A percentile compares a stretch with the other conserved stretches of the same genome.
Evolutionary conservation across 768 basidiomycete genomes (phyloP).

Genomic region (Sarcomyxa edulis): DNA sequence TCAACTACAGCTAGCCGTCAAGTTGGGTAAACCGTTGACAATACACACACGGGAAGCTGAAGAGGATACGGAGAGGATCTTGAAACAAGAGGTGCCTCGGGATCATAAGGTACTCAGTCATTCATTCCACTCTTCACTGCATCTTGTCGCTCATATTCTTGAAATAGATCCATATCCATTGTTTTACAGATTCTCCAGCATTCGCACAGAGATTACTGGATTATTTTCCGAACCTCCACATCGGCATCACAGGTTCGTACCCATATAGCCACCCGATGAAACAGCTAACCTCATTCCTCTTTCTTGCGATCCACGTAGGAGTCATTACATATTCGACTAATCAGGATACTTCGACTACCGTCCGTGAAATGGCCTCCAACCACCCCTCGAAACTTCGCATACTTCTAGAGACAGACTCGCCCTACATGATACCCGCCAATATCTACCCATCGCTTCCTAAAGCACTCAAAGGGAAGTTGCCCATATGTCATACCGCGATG

Average conservation of each 20-base stretch:
- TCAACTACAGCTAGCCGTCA: constrained; percentile 66
- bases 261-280: neutral
- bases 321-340: constrained; percentile 81
- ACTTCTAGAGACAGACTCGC: constrained; percentile 82
- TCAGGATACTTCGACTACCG: constrained; percentile 58
- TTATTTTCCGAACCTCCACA: constrained; percentile 77
- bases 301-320: constrained; percentile 43
- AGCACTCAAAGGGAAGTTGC: constrained; percentile 51
- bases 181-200: constrained; percentile 78
- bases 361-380: constrained; percentile 44
- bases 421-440: constrained; percentile 81
- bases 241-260: constrained; percentile 68
- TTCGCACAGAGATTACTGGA: constrained; percentile 68
- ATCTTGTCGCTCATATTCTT: neutral
- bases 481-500: constrained; percentile 76
- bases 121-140: neutral
- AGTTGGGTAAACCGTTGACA: constrained; percentile 70
- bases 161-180: constrained; percentile 76
- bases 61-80: constrained; percentile 70
- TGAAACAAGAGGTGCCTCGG: constrained; percentile 71
- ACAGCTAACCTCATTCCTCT: neutral
- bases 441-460: constrained; percentile 51
- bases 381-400: constrained; percentile 33
- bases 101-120: constrained; percentile 48
- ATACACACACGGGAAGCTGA: constrained; percentile 88